These are phyloP conservation scores for Tuber calosporum DNA, from an alignment of 495 filamentous ascomycete genomes.

Conservation along the genomic window DNA sequence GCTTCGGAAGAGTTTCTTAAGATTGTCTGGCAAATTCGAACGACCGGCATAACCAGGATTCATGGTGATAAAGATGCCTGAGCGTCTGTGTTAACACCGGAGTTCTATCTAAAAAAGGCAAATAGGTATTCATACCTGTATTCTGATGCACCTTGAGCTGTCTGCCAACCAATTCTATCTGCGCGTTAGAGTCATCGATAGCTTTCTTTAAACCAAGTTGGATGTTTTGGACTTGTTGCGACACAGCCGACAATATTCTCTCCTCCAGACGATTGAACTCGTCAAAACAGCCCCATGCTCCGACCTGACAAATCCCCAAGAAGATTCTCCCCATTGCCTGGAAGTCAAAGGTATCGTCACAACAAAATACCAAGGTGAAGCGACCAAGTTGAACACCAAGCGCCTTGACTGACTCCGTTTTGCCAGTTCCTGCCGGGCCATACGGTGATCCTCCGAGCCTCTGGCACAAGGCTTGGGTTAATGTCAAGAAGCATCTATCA, in stretches of 20 bases:
- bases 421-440: slow-evolving; percentile 96
- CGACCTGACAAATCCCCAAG: slow-evolving; percentile 97
- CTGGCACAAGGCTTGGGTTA: slow-evolving; percentile 92
- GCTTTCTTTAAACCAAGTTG: slow-evolving; percentile 84
- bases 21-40: slow-evolving; percentile 94
- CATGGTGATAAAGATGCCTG: slow-evolving; percentile 98
- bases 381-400: slow-evolving; percentile 91
- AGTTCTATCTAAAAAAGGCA: neutral
- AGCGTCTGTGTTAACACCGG: neutral
- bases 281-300: slow-evolving; percentile 98
- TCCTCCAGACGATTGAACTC: slow-evolving; percentile 99
- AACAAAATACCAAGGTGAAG: slow-evolving; percentile 97
- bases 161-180: slow-evolving; percentile 89
- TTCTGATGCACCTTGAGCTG: slow-evolving; percentile 79
- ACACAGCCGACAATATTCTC: slow-evolving; percentile 92
- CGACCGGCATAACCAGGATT: slow-evolving; percentile 97
- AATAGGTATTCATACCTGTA: slow-evolving; percentile 46
- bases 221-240: slow-evolving; percentile 98
- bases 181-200: slow-evolving; percentile 64
- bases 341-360: slow-evolving; percentile 98
- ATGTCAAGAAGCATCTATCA: slow-evolving; percentile 93
- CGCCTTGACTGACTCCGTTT: slow-evolving; percentile 98
- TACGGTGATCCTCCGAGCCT: slow-evolving; percentile 94
- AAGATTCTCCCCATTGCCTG: slow-evolving; percentile 99
- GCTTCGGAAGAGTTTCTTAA: slow-evolving; percentile 98